A percentile compares a stretch with the other conserved stretches of the same genome.
These are phyloP conservation scores for Syzygium malaccense DNA, from an alignment of 441 rosid genomes.

Conservation along the genomic window DNA sequence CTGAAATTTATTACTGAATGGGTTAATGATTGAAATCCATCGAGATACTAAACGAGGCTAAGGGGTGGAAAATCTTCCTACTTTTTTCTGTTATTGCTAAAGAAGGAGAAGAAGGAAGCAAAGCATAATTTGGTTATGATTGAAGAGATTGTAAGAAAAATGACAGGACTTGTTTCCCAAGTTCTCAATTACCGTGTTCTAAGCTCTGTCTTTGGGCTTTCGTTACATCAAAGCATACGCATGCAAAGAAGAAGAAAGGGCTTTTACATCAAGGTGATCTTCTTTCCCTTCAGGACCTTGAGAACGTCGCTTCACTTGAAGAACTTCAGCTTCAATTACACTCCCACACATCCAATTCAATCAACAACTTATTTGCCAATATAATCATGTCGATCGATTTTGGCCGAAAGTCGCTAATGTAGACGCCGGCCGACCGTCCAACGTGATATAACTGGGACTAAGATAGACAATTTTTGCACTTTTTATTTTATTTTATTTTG, in stretches of 20 bases:
- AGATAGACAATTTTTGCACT: no score
- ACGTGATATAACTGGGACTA: no score
- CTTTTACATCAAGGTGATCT: neutral
- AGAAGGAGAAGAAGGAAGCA: neutral
- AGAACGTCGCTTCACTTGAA: neutral
- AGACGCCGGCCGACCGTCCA: no score
- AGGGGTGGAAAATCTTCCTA: neutral
- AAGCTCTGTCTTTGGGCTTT: neutral
- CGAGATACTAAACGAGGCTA: neutral
- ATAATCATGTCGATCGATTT: no score
- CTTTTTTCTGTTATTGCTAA: neutral
- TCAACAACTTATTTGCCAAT: neutral
- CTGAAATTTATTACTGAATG: neutral
- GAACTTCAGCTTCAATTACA: neutral
- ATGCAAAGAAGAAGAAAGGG: neutral
- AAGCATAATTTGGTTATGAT: neutral
- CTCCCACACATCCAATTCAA: neutral
- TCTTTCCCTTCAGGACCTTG: neutral
- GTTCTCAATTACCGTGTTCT: neutral
- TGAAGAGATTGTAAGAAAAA: neutral
- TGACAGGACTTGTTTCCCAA: neutral
- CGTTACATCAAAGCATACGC: neutral
- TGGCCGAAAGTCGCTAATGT: no score
- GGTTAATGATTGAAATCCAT: neutral
- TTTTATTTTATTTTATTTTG: no score